Base-by-base conservation (phyloP, 1,139 yeast genomes). In the Suhomyces wounanorum region DNA sequence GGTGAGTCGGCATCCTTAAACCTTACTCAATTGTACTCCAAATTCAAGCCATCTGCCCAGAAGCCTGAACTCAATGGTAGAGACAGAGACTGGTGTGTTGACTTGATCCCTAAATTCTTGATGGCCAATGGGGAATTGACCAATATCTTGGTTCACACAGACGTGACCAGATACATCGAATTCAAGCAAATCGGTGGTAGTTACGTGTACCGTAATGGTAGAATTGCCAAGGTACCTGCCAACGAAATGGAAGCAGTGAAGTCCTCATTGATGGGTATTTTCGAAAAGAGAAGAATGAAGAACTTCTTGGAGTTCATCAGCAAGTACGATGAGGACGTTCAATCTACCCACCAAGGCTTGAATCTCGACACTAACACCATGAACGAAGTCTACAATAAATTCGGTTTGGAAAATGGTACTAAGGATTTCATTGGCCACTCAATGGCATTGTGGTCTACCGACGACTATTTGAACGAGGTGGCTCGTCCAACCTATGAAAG, bases 111-210 rank as follows among this genome's bases (percentile, higher is more conserved):
- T 47, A 94, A 94, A 75, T 94, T 94, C 62, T 78, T 95, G 62
- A 95, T 94, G 99, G 95, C 98, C 52, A 90, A 91, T 64, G 99
- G 99, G 40, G 99, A 94, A 68, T 81, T 94, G 73, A 92, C 98
- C 60, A 92, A 92, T 69, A 95, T 94, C 61, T 81, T 94, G 64
- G 94, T 89, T 38, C 97, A 92, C 69, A 94, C 99, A 25, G 94
- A 92, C 62, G 99, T 94, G 48, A 92, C 98, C 25, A 82, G 97
- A 59, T 94, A 92, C 69, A 87, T 95, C 64, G 98, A 94, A 67
- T 95, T 95, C 74, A 92, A 94, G 72, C 98, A 91, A 70, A 89
- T 94, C 54, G 85, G 92, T 16, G 99, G 98, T 4, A 88, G 96
- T 36, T 94, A 88, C 68, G 99, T 94, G 44, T 92, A 90, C 74